These are phyloP conservation scores for Sordariomycetes sp. DNA, from an alignment of 2,329 filamentous ascomycete genomes.

Conservation along the genomic window DNA sequence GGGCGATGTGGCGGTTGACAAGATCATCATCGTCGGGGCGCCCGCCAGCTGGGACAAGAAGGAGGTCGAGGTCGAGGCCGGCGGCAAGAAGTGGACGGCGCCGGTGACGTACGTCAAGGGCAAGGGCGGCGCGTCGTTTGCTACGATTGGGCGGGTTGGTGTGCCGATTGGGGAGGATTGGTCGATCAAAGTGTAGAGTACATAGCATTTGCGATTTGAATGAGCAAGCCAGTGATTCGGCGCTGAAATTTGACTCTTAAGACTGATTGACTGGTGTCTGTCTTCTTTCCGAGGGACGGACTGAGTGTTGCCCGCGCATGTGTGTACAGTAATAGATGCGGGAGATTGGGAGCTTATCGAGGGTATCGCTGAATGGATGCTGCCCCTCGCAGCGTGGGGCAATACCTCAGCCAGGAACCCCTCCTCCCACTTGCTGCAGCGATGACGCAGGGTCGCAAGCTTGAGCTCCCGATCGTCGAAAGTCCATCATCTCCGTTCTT, in stretches of 20 bases:
- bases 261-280: not conserved
- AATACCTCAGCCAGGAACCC: not conserved
- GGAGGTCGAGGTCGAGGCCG: slow-evolving; percentile 46
- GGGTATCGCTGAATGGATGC: not conserved
- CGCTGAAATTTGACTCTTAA: not conserved
- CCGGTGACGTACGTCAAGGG: slow-evolving; percentile 49
- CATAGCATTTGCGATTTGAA: not conserved
- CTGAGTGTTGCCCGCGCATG: not conserved
- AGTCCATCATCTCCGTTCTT: not conserved
- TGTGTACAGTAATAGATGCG: not conserved
- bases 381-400: not conserved
- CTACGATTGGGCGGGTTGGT: slow-evolving; percentile 39
- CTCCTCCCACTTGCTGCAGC: not conserved
- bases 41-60: slow-evolving; percentile 60
- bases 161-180: slow-evolving; percentile 43
- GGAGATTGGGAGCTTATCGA: not conserved
- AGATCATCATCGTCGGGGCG: slow-evolving; percentile 73
- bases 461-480: not conserved
- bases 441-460: not conserved
- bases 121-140: slow-evolving; percentile 37
- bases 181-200: slow-evolving; percentile 24
- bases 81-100: slow-evolving; percentile 42
- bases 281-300: not conserved
- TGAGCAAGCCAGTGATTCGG: not conserved
- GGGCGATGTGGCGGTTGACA: slow-evolving; percentile 69